These are phyloP conservation scores for Albugo laibachii DNA, from an alignment of 352 stramenopile genomes.

Conservation along the genomic window DNA sequence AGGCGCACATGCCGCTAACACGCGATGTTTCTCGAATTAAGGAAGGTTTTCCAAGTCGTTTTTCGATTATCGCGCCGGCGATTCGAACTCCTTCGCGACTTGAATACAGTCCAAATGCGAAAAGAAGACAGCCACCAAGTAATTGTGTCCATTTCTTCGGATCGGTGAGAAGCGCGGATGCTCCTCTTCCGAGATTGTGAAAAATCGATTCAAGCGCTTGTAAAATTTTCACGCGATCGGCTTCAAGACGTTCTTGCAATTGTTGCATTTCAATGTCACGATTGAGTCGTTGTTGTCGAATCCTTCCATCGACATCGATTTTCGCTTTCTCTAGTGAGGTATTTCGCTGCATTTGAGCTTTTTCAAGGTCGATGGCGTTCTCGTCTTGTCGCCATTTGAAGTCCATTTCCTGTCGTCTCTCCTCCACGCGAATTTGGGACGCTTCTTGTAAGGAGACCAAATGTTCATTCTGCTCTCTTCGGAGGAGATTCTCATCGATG, in stretches of 20 bases:
- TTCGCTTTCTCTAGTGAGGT: slow-evolving; percentile 33
- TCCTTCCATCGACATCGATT: slow-evolving; percentile 41
- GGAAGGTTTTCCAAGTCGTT: slow-evolving; percentile 44
- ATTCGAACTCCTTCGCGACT: slow-evolving; percentile 42
- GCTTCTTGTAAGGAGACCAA: slow-evolving; percentile 38
- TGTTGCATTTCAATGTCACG: slow-evolving; percentile 55
- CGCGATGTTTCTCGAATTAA: slow-evolving; percentile 50
- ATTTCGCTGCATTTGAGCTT: slow-evolving; percentile 31
- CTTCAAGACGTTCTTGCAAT: slow-evolving; percentile 31
- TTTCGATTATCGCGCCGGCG: slow-evolving; percentile 30
- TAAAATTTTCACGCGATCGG: slow-evolving; percentile 40
- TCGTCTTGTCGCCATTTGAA: slow-evolving; percentile 37
- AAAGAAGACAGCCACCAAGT: slow-evolving; percentile 27
- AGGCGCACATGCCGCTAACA: slow-evolving; percentile 20
- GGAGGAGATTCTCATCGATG: slow-evolving; percentile 18
- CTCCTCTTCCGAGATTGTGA: slow-evolving; percentile 39
- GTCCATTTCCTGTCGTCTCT: slow-evolving; percentile 32
- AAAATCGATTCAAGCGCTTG: slow-evolving; percentile 42
- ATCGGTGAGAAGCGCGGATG: slow-evolving; percentile 28
- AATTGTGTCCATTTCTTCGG: slow-evolving; percentile 37
- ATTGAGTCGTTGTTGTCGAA: slow-evolving; percentile 44
- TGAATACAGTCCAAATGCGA: slow-evolving; percentile 37
- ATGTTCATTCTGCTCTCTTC: slow-evolving; percentile 29
- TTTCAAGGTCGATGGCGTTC: slow-evolving; percentile 20
- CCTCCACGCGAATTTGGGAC: slow-evolving; percentile 30